These are phyloP conservation scores for Carex sylvatica DNA, from an alignment of 202 grass and related monocot species.

Conservation along the genomic window DNA sequence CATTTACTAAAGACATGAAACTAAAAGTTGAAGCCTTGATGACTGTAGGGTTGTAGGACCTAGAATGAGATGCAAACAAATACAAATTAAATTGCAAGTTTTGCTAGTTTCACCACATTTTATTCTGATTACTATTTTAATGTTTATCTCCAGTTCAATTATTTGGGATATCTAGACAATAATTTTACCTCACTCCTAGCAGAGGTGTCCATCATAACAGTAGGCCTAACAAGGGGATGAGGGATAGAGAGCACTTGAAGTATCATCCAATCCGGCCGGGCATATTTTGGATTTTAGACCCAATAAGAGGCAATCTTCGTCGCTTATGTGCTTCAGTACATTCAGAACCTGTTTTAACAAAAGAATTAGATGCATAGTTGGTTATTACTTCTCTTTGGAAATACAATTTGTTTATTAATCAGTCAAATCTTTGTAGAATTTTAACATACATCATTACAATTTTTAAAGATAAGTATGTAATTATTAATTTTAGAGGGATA, in stretches of 20 bases:
- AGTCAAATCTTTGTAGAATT: background rate
- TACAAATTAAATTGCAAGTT: too few relatives aligned
- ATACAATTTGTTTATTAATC: background rate
- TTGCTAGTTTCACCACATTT: too few relatives aligned
- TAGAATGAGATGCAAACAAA: too few relatives aligned
- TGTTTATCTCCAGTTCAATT: too few relatives aligned
- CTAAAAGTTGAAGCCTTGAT: too few relatives aligned
- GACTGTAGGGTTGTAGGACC: too few relatives aligned
- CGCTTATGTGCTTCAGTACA: conserved; percentile 93
- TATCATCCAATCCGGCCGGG: conserved; percentile 99
- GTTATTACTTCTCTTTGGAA: conserved; percentile 12
- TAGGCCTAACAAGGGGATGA: conserved; percentile 92
- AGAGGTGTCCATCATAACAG: conserved; percentile 99
- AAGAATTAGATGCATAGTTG: conserved; percentile 24
- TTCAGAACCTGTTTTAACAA: conserved; percentile 66
- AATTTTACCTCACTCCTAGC: conserved; percentile 82
- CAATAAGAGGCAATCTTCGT: conserved; percentile 87
- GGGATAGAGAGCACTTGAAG: conserved; percentile 96
- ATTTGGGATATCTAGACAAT: too few relatives aligned
- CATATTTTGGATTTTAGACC: conserved; percentile 86
- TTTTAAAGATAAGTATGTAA: too few relatives aligned
- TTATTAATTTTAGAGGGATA: too few relatives aligned
- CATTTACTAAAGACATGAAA: too few relatives aligned
- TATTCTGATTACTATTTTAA: too few relatives aligned
- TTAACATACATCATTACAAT: background rate